A percentile compares a stretch with the other conserved stretches of the same genome.
Evolutionary conservation across 1,284 basidiomycete genomes (phyloP).

Genomic region (Trametes sp.): DNA sequence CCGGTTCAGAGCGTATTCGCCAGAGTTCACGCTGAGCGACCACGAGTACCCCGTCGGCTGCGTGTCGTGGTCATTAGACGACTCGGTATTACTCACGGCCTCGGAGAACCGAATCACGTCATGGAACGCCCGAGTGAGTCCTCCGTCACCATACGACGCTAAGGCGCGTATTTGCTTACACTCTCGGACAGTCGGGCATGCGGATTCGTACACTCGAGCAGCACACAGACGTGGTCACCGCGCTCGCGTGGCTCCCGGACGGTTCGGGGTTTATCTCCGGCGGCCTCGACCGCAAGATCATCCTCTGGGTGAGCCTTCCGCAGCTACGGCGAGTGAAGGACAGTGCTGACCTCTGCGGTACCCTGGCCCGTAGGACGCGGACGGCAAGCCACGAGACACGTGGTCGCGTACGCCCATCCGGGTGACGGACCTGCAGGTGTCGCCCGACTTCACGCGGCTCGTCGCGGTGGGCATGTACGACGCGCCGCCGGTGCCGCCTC

Average conservation of each 20-base stretch:
- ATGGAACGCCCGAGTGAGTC: slow-evolving; percentile 84
- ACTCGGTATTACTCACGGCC: slow-evolving; percentile 82
- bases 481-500: slow-evolving; percentile 33
- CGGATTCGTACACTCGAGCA: slow-evolving; percentile 69
- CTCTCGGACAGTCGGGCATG: slow-evolving; percentile 64
- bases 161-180: neutral
- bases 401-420: slow-evolving; percentile 86
- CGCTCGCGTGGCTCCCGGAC: slow-evolving; percentile 89
- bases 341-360: slow-evolving; percentile 13
- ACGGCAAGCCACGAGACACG: slow-evolving; percentile 73
- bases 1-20: slow-evolving; percentile 64
- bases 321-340: too few relatives aligned
- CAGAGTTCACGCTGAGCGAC: slow-evolving; percentile 70
- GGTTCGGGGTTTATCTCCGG: slow-evolving; percentile 91
- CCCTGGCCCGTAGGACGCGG: slow-evolving; percentile 62
- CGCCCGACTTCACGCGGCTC: slow-evolving; percentile 85
- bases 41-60: slow-evolving; percentile 82
- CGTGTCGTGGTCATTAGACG: slow-evolving; percentile 91
- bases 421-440: slow-evolving; percentile 86
- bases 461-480: slow-evolving; percentile 83
- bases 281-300: slow-evolving; percentile 88
- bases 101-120: slow-evolving; percentile 83
- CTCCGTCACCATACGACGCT: neutral
- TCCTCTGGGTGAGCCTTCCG: slow-evolving; percentile 77
- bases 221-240: slow-evolving; percentile 88